Conservation (phyloP, 495 filamentous ascomycete genomes). For the Lasiosphaeria hispida region DNA sequence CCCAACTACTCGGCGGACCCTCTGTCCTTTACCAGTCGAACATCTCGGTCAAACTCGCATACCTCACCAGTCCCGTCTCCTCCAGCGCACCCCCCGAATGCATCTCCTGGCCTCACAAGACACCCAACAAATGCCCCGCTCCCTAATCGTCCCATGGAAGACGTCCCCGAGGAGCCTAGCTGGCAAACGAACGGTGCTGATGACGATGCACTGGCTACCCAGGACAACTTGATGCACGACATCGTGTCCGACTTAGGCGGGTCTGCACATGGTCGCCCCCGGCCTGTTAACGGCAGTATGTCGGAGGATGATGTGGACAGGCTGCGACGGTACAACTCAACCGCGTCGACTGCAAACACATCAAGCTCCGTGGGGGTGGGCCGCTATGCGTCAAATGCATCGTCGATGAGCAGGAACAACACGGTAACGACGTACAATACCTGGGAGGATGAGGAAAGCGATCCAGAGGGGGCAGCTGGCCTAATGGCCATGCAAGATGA, state of each 20-base stretch:
- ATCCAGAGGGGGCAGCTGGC: conserved; percentile 86
- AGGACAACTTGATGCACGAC: conserved; percentile 53
- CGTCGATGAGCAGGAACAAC: conserved; percentile 45
- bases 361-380: conserved; percentile 29
- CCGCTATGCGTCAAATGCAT: conserved; percentile 48
- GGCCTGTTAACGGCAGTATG: conserved; percentile 34
- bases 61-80: conserved; percentile 42
- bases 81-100: conserved; percentile 26
- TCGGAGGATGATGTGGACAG: conserved; percentile 42
- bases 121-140: conserved; percentile 57
- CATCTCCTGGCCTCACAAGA: conserved; percentile 38
- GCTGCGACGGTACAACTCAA: conserved; percentile 50
- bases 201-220: conserved; percentile 37
- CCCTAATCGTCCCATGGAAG: conserved; percentile 50
- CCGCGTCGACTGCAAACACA: conserved; percentile 42
- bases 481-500: conserved; percentile 81
- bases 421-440: conserved; percentile 30
- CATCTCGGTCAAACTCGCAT: conserved; percentile 43
- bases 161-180: conserved; percentile 37
- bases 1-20: conserved; percentile 45
- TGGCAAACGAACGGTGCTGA: conserved; percentile 35
- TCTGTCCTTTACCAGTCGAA: conserved; percentile 39
- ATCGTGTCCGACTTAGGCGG: conserved; percentile 50
- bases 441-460: conserved; percentile 65
- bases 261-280: conserved; percentile 28